A percentile compares a stretch with the other conserved stretches of the same genome.
Conservation (phyloP, 805 yeast genomes). For the Starmerella potacharoeniae region DNA sequence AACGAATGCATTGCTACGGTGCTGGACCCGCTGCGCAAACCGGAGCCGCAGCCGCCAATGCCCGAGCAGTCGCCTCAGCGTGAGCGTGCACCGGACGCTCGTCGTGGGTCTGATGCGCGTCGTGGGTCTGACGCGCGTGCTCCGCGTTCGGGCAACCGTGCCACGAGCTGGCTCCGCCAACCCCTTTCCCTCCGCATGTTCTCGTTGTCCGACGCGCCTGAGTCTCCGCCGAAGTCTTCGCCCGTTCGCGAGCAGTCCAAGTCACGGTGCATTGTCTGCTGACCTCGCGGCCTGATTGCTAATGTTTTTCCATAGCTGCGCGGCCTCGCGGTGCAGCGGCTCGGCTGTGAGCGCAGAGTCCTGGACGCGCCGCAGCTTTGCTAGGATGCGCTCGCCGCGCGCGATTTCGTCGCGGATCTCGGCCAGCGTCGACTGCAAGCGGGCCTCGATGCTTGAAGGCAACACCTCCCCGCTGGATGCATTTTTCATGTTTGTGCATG, state of each 20-base stretch:
- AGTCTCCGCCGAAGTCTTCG: not conserved
- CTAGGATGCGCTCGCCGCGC: conserved; percentile 3
- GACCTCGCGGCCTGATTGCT: not conserved
- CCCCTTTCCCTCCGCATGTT: not conserved
- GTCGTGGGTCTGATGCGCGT: too few species aligned
- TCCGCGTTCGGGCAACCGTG: not conserved
- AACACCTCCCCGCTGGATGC: not conserved
- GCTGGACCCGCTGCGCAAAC: not conserved
- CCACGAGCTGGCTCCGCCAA: not conserved
- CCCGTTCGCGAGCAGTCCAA: not conserved
- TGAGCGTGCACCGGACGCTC: not conserved
- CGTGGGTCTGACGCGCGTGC: not conserved
- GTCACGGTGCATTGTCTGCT: not conserved
- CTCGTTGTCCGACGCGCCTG: not conserved
- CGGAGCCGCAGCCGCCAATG: not conserved
- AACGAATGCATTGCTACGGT: conserved; percentile 56
- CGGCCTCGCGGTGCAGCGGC: conserved; percentile 6
- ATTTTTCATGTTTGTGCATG: not conserved
- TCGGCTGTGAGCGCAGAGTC: conserved; percentile 2
- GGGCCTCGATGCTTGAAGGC: not conserved
- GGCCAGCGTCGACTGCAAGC: not conserved
- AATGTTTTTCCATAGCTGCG: not conserved
- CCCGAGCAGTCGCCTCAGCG: not conserved
- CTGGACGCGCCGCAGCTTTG: conserved; percentile 7
- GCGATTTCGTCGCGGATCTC: conserved; percentile 2